phyloP scores from a whole-genome alignment of 2,329 filamentous ascomycete genomes.

The Daldinia sp. region DNA sequence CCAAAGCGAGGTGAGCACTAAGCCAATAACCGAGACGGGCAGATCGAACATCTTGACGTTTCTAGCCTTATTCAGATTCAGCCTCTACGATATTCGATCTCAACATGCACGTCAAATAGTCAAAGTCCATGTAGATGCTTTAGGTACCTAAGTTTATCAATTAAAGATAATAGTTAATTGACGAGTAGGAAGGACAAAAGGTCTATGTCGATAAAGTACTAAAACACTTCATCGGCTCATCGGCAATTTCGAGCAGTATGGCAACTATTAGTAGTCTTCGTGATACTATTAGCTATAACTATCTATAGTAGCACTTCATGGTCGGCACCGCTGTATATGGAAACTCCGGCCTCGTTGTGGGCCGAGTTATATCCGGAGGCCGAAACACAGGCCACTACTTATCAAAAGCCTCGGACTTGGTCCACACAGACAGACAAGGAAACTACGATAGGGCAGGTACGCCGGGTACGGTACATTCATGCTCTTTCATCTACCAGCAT shows the following conservation, averaged over 20 bases:
- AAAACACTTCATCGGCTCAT: not conserved
- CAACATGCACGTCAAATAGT: not conserved
- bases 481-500: not conserved
- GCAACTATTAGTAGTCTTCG: not conserved
- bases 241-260: not conserved
- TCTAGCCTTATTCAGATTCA: not conserved
- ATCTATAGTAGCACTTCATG: not conserved
- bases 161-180: too few relatives aligned
- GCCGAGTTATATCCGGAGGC: not conserved
- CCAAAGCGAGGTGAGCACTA: not conserved
- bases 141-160: too few relatives aligned
- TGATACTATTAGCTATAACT: not conserved
- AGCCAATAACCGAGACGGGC: not conserved
- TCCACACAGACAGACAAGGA: not conserved
- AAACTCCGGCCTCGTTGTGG: not conserved
- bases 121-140: not conserved
- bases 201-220: too few relatives aligned
- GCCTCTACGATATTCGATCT: not conserved
- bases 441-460: not conserved
- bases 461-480: not conserved
- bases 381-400: not conserved
- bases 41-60: not conserved
- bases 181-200: too few relatives aligned
- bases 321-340: not conserved
- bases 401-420: not conserved